A percentile compares a stretch with the other conserved stretches of the same genome.
These are phyloP conservation scores for Tagetes patula DNA, from an alignment of 129 eudicot genomes.

Conservation along the genomic window DNA sequence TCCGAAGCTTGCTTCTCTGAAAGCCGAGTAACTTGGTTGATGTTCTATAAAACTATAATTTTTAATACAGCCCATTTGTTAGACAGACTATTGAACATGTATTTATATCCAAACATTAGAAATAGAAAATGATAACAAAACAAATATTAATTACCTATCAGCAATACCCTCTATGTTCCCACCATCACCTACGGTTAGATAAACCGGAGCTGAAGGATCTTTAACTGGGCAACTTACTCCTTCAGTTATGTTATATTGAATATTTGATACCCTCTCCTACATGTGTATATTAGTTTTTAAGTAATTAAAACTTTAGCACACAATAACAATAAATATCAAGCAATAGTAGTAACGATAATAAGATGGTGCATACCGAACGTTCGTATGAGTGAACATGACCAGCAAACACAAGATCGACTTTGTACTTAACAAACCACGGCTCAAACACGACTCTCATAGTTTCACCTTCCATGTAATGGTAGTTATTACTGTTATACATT, in stretches of 20 bases:
- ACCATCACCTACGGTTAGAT: constrained; percentile 71
- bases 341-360: not conserved
- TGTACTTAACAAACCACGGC: constrained; percentile 68
- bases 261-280: constrained; percentile 66
- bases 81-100: too few relatives aligned
- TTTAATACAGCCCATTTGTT: not conserved
- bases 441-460: constrained; percentile 78
- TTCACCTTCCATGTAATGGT: constrained; percentile 85
- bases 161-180: constrained; percentile 78
- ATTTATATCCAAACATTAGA: not conserved
- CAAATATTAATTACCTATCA: constrained; percentile 34
- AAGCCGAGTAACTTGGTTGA: constrained; percentile 78
- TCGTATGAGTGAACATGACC: constrained; percentile 93
- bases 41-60: constrained; percentile 49
- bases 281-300: not conserved
- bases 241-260: constrained; percentile 62
- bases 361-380: constrained; percentile 46
- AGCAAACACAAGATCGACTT: constrained; percentile 66
- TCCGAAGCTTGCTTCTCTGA: constrained; percentile 76
- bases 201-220: constrained; percentile 64
- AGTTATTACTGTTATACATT: constrained; percentile 59
- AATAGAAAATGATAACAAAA: not conserved
- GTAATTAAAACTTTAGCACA: too few relatives aligned
- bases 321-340: not conserved
- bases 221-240: constrained; percentile 53